phyloP scores from a whole-genome alignment of 805 yeast genomes.

The Candida railenensis region DNA sequence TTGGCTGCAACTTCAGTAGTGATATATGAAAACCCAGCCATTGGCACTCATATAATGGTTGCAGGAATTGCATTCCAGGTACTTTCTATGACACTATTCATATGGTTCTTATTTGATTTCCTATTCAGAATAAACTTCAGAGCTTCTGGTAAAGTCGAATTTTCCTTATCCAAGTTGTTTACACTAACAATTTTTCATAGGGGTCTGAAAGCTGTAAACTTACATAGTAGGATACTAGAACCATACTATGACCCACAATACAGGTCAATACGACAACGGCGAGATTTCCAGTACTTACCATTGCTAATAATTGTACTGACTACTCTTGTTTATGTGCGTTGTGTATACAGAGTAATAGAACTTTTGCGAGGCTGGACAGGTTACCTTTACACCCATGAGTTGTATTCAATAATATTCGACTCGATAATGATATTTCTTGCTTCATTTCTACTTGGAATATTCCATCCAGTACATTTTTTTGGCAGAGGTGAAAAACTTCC shows the following conservation, averaged over 20 bases:
- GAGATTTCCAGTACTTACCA: slow-evolving; percentile 43
- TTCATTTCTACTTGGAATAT: slow-evolving; percentile 24
- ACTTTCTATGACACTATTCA: slow-evolving; percentile 60
- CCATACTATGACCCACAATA: slow-evolving; percentile 33
- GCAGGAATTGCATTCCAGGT: slow-evolving; percentile 82
- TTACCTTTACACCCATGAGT: slow-evolving; percentile 47
- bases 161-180: slow-evolving; percentile 16
- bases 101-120: slow-evolving; percentile 49
- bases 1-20: slow-evolving; percentile 51
- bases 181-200: slow-evolving; percentile 21
- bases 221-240: slow-evolving; percentile 18
- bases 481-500: slow-evolving; percentile 37
- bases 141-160: slow-evolving; percentile 25
- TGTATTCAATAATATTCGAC: slow-evolving; percentile 40
- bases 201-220: slow-evolving; percentile 11
- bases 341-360: slow-evolving; percentile 73
- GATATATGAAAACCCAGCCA: slow-evolving; percentile 22
- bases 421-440: slow-evolving; percentile 27
- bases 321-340: slow-evolving; percentile 59
- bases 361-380: slow-evolving; percentile 74
- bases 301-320: slow-evolving; percentile 45
- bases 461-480: slow-evolving; percentile 66
- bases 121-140: slow-evolving; percentile 37
- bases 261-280: slow-evolving; percentile 30
- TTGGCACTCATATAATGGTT: slow-evolving; percentile 67